phyloP scores from a whole-genome alignment of 1,284 basidiomycete species.

The Schizopora paradoxa region DNA sequence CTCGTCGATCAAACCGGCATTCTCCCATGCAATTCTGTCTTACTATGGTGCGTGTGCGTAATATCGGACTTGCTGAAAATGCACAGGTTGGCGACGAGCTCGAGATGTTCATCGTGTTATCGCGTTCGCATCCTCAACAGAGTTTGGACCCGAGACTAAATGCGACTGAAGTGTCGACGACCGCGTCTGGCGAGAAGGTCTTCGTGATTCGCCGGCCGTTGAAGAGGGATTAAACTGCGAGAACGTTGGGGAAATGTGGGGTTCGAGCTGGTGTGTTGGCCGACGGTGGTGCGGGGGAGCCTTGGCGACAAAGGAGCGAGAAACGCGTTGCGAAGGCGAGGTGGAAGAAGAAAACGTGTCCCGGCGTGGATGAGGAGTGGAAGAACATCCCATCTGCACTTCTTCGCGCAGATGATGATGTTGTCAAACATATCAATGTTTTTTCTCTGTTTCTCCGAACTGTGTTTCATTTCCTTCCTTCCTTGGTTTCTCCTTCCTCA shows the following conservation, averaged over 20 bases:
- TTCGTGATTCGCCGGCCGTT: slow-evolving; percentile 69
- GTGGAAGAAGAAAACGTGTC: no score
- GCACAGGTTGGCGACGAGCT: slow-evolving; percentile 85
- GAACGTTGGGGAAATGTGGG: not conserved
- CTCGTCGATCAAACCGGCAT: not conserved
- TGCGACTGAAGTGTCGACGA: slow-evolving; percentile 55
- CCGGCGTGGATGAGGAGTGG: not conserved
- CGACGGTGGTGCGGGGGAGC: not conserved
- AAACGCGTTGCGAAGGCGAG: not conserved
- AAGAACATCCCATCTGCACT: not conserved
- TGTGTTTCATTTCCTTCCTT: no score
- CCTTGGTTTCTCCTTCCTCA: no score
- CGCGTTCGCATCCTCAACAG: slow-evolving; percentile 58
- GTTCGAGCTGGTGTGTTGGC: not conserved
- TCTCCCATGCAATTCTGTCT: not conserved
- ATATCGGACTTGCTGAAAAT: not conserved
- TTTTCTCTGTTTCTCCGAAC: no score
- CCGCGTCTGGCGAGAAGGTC: slow-evolving; percentile 60
- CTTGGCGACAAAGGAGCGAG: not conserved
- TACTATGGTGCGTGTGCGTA: not conserved
- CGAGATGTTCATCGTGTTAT: slow-evolving; percentile 84
- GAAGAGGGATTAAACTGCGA: slow-evolving; percentile 52
- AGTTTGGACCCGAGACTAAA: slow-evolving; percentile 56
- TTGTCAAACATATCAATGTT: no score
- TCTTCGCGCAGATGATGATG: no score